phyloP scores from a whole-genome alignment of 345 rosid species.

The Citrus reticulata region DNA sequence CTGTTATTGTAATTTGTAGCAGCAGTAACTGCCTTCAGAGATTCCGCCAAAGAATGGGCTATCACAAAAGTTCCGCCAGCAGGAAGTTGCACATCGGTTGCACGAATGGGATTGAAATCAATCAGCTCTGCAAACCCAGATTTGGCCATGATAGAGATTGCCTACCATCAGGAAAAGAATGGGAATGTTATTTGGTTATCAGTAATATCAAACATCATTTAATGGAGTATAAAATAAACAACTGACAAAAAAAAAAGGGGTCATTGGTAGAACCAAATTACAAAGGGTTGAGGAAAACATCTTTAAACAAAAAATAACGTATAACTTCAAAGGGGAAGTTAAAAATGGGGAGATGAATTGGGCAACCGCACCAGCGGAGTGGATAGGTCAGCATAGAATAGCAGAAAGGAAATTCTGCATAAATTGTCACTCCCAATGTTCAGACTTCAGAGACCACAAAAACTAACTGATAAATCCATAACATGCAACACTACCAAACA shows the following conservation, averaged over 20 bases:
- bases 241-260: not conserved
- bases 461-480: not conserved
- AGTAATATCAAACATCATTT: not conserved
- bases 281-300: not conserved
- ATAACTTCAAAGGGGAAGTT: not conserved
- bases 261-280: not conserved
- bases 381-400: not conserved
- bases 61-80: slow-evolving; percentile 91
- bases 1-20: slow-evolving; percentile 93
- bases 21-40: slow-evolving; percentile 96
- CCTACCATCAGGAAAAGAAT: slow-evolving; percentile 42
- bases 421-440: not conserved
- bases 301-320: not conserved
- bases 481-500: not conserved
- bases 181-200: not conserved
- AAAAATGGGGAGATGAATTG: not conserved
- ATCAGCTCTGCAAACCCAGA: slow-evolving; percentile 97
- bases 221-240: not conserved
- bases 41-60: slow-evolving; percentile 92
- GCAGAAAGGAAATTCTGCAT: not conserved
- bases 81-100: slow-evolving; percentile 96
- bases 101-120: slow-evolving; percentile 96
- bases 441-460: not conserved
- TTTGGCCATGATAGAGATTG: slow-evolving; percentile 96
- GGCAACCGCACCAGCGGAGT: not conserved